phyloP scores from a whole-genome alignment of 331 rosid genomes.

The Rhamnella rubrinervis region DNA sequence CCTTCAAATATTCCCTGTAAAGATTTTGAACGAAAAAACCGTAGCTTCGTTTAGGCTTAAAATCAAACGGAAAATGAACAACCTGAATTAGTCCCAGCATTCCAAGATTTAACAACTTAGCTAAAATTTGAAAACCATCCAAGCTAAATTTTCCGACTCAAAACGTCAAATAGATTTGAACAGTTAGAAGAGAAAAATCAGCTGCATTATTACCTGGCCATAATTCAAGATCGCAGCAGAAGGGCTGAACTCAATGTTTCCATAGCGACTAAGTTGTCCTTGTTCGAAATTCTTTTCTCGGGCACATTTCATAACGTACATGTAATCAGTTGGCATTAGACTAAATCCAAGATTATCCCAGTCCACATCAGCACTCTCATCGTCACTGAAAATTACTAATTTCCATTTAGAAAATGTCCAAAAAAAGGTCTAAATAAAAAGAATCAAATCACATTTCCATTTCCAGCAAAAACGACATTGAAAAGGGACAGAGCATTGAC shows the following conservation, averaged over 20 bases:
- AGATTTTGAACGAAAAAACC: conserved; percentile 1
- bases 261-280: conserved; percentile 61
- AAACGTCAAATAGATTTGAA: not conserved
- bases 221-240: conserved; percentile 82
- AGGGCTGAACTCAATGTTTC: conserved; percentile 70
- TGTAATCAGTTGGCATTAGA: conserved; percentile 65
- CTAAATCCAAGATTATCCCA: conserved; percentile 88
- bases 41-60: no score
- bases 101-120: no score
- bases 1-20: conserved; percentile 84
- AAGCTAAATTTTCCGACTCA: no score
- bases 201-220: conserved; percentile 55
- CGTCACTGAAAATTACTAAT: conserved; percentile 29
- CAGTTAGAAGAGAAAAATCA: not conserved
- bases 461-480: no score
- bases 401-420: no score
- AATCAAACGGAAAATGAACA: not conserved
- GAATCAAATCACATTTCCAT: no score
- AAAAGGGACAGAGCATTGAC: no score
- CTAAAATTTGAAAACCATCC: no score
- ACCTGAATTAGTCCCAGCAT: no score
- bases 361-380: conserved; percentile 56
- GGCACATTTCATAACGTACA: conserved; percentile 56
- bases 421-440: no score
- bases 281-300: conserved; percentile 41